Conservation (phyloP, 768 basidiomycete genomes). For the Suillus variegatus region DNA sequence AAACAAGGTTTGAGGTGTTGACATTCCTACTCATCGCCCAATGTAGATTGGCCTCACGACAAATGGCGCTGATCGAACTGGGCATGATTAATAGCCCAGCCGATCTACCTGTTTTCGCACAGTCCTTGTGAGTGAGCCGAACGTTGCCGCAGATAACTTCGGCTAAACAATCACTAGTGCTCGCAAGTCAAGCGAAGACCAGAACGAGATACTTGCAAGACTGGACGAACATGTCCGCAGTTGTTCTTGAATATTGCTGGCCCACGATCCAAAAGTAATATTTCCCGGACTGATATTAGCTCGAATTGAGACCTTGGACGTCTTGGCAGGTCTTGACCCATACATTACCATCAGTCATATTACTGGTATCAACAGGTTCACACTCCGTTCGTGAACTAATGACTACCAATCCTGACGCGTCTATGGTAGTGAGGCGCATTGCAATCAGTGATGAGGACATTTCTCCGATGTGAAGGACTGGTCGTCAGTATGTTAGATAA, state of each 20-base stretch:
- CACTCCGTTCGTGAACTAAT: no score
- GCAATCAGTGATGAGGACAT: neutral
- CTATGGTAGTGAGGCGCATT: no score
- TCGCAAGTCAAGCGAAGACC: slow-evolving; percentile 43
- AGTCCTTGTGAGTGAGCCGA: slow-evolving; percentile 55
- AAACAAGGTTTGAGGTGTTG: neutral
- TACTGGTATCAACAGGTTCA: no score
- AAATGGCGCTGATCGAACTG: slow-evolving; percentile 61
- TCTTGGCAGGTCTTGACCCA: no score
- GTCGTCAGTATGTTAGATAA: neutral
- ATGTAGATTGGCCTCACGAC: slow-evolving; percentile 52
- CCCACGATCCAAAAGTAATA: neutral
- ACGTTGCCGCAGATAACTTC: neutral
- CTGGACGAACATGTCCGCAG: slow-evolving; percentile 38
- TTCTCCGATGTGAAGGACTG: no score
- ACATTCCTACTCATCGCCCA: neutral
- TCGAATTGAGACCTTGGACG: no score
- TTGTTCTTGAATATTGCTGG: slow-evolving; percentile 5
- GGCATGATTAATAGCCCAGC: slow-evolving; percentile 55
- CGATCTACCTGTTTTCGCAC: slow-evolving; percentile 60
- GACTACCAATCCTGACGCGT: no score
- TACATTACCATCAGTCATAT: no score
- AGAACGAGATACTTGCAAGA: slow-evolving; percentile 40
- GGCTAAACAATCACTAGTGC: slow-evolving; percentile 31
- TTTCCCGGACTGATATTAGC: neutral